Base-by-base conservation (phyloP, 2,329 filamentous ascomycete genomes). In the Nigrospora oryzae region DNA sequence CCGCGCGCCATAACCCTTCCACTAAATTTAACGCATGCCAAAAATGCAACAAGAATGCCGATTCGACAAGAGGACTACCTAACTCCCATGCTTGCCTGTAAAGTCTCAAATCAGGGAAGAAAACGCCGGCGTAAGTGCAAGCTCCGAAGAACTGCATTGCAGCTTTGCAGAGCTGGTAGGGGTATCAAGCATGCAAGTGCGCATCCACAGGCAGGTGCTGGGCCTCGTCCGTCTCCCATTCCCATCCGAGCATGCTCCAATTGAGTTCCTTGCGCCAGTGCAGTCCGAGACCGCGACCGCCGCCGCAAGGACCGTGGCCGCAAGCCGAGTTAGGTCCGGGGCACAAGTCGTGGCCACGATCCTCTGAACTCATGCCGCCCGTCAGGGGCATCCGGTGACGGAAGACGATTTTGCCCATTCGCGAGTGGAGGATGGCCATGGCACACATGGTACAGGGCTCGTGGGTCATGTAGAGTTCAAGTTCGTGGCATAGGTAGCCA, bases 401-500 rank as follows among this genome's bases (percentile, higher is more conserved):
- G 65, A 95, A 95, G 35, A 95, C 76, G 42, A 90, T 86, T 43
- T 85, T 83, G 38, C 87, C 83, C 74, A 98, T 95, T 42, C 93
- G 81, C 10, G 91, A 96, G 61, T 97, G 90, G 17, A 97, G 74
- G 54, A 97, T 85, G 1, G 88, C 93, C 93, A 97, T 97, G 33
- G 86, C 89, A 66, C 93, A 98, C 79, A 95, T 94, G 48, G 95
- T 79, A 61, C 93, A 98, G 5, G 93, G 93, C 66, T 98, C 93
- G 59, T 97, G 90, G 2, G 90, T 95, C 49, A 94, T 74, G 67
- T 96, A 97, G 46, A 98, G 78, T 64, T 97, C 91, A 30, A 98
- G 76, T 44, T 89, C 87, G 53, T 95, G 89, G 66, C 91, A 97
- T 16, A 98, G 80, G 62, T 98, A 98, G 43, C 91, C 91, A 53